Percentiles rank a stretch among this genome's conserved stretches.
Conservation (phyloP, 176 grass and related monocot species). For the Coix lacrymajobi region DNA sequence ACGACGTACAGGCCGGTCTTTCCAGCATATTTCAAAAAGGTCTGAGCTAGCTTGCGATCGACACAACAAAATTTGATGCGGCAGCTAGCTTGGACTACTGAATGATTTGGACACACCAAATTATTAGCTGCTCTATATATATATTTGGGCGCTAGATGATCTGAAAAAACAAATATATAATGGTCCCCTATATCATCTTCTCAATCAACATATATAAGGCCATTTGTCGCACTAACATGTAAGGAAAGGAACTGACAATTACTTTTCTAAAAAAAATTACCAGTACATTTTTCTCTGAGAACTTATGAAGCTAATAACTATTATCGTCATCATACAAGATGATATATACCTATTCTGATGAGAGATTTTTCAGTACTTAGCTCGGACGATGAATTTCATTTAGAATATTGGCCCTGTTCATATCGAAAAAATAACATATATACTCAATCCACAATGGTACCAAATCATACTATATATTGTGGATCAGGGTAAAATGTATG, state of each 20-base stretch:
- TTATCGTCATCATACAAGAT: background rate
- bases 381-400: background rate
- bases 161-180: background rate
- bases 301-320: background rate
- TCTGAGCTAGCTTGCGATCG: slow-evolving; percentile 4
- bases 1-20: slow-evolving; percentile 33
- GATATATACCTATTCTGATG: background rate
- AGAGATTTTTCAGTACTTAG: background rate
- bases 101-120: slow-evolving; percentile 8
- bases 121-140: slow-evolving; percentile 5
- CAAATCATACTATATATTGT: background rate
- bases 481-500: slow-evolving; percentile 9
- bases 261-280: background rate
- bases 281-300: background rate
- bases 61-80: slow-evolving; percentile 21
- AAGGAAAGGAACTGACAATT: no score
- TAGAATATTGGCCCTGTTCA: no score
- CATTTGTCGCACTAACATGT: slow-evolving; percentile 11
- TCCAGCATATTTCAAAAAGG: slow-evolving; percentile 26
- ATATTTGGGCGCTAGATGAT: background rate
- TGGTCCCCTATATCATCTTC: background rate
- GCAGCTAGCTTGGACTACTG: slow-evolving; percentile 21
- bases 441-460: no score
- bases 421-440: no score
- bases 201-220: background rate